A percentile compares a stretch with the other conserved stretches of the same genome.
Conservation (phyloP, 345 rosid species). For the Syzygium oleosum region DNA sequence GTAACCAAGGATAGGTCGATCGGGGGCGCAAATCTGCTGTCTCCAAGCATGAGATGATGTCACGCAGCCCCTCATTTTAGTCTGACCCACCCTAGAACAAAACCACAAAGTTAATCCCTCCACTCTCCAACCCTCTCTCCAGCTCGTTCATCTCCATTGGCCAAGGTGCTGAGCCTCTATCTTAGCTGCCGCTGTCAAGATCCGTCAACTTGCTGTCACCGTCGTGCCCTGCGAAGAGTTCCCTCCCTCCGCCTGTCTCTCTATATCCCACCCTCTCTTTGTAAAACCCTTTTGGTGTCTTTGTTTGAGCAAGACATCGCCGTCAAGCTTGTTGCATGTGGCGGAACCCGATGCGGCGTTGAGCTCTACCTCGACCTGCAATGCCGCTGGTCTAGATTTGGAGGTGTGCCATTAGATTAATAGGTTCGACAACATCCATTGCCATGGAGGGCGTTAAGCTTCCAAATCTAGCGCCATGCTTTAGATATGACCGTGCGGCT, state of each 20-base stretch:
- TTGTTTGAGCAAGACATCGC: background rate
- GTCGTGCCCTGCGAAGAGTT: background rate
- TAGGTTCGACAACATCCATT: background rate
- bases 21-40: too few species aligned
- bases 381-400: background rate
- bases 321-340: background rate
- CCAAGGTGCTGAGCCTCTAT: background rate
- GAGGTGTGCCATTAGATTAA: background rate
- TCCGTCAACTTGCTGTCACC: background rate
- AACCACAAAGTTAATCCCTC: too few species aligned
- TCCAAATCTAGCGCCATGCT: background rate
- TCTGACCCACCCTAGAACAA: too few species aligned
- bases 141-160: background rate
- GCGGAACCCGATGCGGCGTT: background rate
- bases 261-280: background rate
- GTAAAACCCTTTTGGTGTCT: background rate
- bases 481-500: too few species aligned
- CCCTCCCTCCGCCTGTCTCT: background rate
- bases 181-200: background rate
- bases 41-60: too few species aligned
- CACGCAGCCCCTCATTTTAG: too few species aligned
- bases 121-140: background rate
- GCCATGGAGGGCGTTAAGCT: background rate
- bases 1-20: too few species aligned
- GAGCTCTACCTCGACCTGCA: background rate